A percentile compares a stretch with the other conserved stretches of the same genome.
Evolutionary conservation across 2,329 filamentous ascomycete species (phyloP).

Genomic region (Talaromyces rugulosus): DNA sequence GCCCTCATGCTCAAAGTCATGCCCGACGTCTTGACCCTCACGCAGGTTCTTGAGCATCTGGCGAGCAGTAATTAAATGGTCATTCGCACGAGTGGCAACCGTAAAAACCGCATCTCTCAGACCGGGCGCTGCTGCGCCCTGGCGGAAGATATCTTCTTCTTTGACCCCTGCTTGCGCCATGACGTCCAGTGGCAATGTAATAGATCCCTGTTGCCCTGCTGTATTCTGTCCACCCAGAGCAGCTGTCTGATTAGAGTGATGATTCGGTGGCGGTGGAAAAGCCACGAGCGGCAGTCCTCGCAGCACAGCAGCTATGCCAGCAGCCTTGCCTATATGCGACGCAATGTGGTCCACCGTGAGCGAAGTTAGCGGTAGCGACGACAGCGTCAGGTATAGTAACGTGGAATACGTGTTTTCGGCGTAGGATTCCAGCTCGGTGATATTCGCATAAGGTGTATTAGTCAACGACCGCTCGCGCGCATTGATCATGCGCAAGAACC

Average conservation of each 20-base stretch:
- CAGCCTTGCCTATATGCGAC: slow-evolving; percentile 91
- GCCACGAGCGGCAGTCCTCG: slow-evolving; percentile 85
- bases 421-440: slow-evolving; percentile 77
- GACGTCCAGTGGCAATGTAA: slow-evolving; percentile 81
- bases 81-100: slow-evolving; percentile 88
- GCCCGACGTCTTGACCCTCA: slow-evolving; percentile 68
- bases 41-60: slow-evolving; percentile 83
- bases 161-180: slow-evolving; percentile 77
- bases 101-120: slow-evolving; percentile 86
- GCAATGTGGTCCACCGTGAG: slow-evolving; percentile 88
- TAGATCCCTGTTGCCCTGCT: slow-evolving; percentile 53
- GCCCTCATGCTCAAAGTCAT: slow-evolving; percentile 82
- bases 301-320: slow-evolving; percentile 81
- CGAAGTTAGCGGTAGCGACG: slow-evolving; percentile 71
- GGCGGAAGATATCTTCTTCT: slow-evolving; percentile 85
- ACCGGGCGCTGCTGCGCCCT: slow-evolving; percentile 72
- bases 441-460: slow-evolving; percentile 72
- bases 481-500: slow-evolving; percentile 72
- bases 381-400: slow-evolving; percentile 81
- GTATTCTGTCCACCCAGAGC: slow-evolving; percentile 36
- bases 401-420: slow-evolving; percentile 94
- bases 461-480: slow-evolving; percentile 78
- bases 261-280: slow-evolving; percentile 61
- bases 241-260: slow-evolving; percentile 48
- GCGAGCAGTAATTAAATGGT: slow-evolving; percentile 88